Base-by-base conservation (phyloP, 768 basidiomycete genomes). In the Russula virescens region DNA sequence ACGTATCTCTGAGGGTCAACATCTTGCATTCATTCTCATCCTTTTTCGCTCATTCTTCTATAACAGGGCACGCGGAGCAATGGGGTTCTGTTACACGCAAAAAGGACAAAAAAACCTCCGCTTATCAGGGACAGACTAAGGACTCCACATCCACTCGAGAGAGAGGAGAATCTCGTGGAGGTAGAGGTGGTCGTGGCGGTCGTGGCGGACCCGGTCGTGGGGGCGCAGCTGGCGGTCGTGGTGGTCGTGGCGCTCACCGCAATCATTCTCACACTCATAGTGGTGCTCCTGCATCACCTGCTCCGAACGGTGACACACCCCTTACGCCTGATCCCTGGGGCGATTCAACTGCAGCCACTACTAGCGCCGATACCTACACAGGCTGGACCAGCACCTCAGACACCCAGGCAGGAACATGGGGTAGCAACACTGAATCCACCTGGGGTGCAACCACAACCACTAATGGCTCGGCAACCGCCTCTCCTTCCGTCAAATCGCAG, bases 61-160 rank as follows among this genome's bases (percentile, higher is more conserved):
- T 59, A 54, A 55, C 71, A 93, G 91, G 91, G 70, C 79, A 79
- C 67, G 87, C 81, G 51, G 83, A 86, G 72, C 88, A 87, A 70
- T 94, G 91, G 91, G 90, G 83, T 55, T 83, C 89, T 58, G 91
- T 91, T 61, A 84, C 83, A 65, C 87, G 83, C 74, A 93, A 91
- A 83, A 94, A 91, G 78, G 89, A 93, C 74, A 91, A 92, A 80
- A 92, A 90, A 75, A 48, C 66, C 0, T 63, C 76, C 31, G 68
- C 80, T 14, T 54, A 77, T 34, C 79, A 81, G 46, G 55, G 76
- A 45, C 65, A 70, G 48, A 72, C 85, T 53, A 88, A 84, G 74
- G 82, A 87, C 26, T 74, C 81, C 2, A 71, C 77, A 64, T 69
- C 81, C 55, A 63, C 70, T 55, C 73, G 82, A 62, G 74, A 72